Conservation (phyloP, 129 eudicot species). For the Mikania micrantha region DNA sequence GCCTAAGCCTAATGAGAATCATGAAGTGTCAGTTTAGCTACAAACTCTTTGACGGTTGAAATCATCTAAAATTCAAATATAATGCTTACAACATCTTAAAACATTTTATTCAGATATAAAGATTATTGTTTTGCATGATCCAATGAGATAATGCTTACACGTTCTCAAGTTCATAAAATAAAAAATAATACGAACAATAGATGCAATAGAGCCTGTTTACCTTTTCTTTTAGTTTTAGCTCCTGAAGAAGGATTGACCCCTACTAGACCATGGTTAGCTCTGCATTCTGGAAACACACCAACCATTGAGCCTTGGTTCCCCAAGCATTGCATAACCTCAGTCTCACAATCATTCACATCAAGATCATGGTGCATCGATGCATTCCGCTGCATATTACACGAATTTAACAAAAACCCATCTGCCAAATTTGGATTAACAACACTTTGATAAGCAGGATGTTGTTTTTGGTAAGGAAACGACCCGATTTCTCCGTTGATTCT, state of each 20-base stretch:
- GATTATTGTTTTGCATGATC: no score
- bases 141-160: no score
- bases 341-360: slow-evolving; percentile 55
- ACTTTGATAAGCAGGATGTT: slow-evolving; percentile 40
- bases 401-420: slow-evolving; percentile 61
- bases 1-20: no score
- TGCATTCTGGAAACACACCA: slow-evolving; percentile 45
- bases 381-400: slow-evolving; percentile 72
- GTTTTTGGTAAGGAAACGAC: slow-evolving; percentile 88
- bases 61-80: no score
- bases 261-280: slow-evolving; percentile 27
- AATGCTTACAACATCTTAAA: no score
- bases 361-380: slow-evolving; percentile 40
- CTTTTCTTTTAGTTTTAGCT: slow-evolving; percentile 68
- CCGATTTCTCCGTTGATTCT: slow-evolving; percentile 97
- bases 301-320: slow-evolving; percentile 42
- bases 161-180: no score
- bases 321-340: slow-evolving; percentile 67
- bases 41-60: no score
- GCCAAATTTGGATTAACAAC: slow-evolving; percentile 32
- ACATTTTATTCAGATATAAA: no score
- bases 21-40: no score
- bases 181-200: no score
- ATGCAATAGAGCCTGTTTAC: slow-evolving; percentile 11
- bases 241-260: slow-evolving; percentile 29